Conservation (phyloP, 192 early-diverging fungal species). For the Chytriomyces hyalinus region DNA sequence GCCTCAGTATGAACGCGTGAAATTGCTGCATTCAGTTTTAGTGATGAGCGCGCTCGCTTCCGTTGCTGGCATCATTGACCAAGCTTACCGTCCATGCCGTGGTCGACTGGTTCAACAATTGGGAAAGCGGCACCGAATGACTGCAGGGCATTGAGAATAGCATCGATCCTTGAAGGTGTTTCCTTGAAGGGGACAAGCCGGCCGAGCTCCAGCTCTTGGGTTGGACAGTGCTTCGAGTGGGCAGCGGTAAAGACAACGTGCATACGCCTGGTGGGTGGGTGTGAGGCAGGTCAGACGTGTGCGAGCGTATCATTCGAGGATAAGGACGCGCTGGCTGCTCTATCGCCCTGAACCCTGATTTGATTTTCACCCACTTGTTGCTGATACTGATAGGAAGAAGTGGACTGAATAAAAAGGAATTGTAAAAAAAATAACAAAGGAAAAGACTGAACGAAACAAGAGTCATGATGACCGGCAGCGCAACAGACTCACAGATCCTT, state of each 20-base stretch:
- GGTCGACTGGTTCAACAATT: constrained; percentile 45
- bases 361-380: too few species aligned
- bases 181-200: constrained; percentile 42
- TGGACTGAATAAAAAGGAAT: too few species aligned
- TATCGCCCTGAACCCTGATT: too few species aligned
- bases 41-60: too few species aligned
- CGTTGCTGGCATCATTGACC: too few species aligned
- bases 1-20: constrained; percentile 60
- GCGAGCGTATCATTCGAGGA: too few species aligned
- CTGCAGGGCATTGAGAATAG: constrained; percentile 29
- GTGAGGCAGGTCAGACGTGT: too few species aligned
- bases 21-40: constrained; percentile 43
- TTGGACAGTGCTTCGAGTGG: constrained; percentile 33
- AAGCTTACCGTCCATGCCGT: constrained; percentile 45
- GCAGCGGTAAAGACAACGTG: background rate
- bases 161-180: constrained; percentile 32
- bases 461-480: background rate
- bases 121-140: background rate
- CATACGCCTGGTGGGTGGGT: background rate
- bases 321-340: too few species aligned
- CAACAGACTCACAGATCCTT: constrained; percentile 23
- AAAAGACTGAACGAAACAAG: background rate
- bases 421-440: too few species aligned
- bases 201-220: constrained; percentile 36
- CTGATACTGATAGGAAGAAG: too few species aligned